A percentile compares a stretch with the other conserved stretches of the same genome.
Evolutionary conservation across 352 stramenopile species (phyloP).

Genomic region (Blastocystis sp.): DNA sequence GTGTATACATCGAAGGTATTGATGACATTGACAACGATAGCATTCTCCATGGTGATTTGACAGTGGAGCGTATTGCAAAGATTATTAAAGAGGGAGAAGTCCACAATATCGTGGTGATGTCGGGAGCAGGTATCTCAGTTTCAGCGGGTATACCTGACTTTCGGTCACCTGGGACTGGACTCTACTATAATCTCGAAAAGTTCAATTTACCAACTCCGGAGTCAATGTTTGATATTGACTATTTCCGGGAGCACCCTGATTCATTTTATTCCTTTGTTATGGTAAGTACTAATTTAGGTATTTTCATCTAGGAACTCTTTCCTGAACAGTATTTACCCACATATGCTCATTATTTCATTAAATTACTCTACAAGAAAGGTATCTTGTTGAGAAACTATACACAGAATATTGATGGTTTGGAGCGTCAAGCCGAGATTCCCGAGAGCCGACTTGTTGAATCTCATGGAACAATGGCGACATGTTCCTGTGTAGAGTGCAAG

Average conservation of each 20-base stretch:
- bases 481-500: slow-evolving; percentile 79
- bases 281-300: slow-evolving; percentile 63
- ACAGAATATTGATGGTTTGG: slow-evolving; percentile 95
- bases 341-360: slow-evolving; percentile 86
- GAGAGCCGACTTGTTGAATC: slow-evolving; percentile 78
- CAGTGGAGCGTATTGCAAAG: slow-evolving; percentile 67
- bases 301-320: slow-evolving; percentile 68
- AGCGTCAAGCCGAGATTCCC: slow-evolving; percentile 80
- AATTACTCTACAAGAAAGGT: slow-evolving; percentile 78
- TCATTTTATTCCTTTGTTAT: slow-evolving; percentile 91
- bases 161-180: slow-evolving; percentile 73
- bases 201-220: slow-evolving; percentile 84
- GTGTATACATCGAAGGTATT: slow-evolving; percentile 61
- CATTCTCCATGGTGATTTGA: slow-evolving; percentile 61
- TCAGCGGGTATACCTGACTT: slow-evolving; percentile 97
- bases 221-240: slow-evolving; percentile 94
- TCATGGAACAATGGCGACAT: slow-evolving; percentile 82
- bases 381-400: slow-evolving; percentile 86
- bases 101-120: slow-evolving; percentile 81
- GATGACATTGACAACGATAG: slow-evolving; percentile 59
- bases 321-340: slow-evolving; percentile 78
- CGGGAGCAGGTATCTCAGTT: slow-evolving; percentile 84
- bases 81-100: slow-evolving; percentile 69
- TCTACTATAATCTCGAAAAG: slow-evolving; percentile 75
- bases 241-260: slow-evolving; percentile 84